These are phyloP conservation scores for Penicillium concentricum DNA, from an alignment of 2,329 filamentous ascomycete species.

Conservation along the genomic window DNA sequence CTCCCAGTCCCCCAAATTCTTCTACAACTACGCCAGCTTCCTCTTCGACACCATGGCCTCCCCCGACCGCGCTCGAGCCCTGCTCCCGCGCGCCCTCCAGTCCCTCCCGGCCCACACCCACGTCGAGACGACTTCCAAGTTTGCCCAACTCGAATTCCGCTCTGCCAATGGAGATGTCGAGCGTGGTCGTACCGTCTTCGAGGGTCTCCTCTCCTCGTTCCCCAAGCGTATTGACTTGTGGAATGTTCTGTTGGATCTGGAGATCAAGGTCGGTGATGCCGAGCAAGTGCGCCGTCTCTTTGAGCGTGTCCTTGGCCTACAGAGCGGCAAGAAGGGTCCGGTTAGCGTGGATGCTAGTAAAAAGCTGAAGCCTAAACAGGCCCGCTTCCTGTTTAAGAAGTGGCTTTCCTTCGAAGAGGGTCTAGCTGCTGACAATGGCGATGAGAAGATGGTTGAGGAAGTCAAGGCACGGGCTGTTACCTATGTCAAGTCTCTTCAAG, in stretches of 20 bases:
- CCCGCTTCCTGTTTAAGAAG: conserved; percentile 83
- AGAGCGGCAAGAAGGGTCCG: conserved; percentile 42
- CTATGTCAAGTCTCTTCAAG: conserved; percentile 58
- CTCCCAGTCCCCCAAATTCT: conserved; percentile 69
- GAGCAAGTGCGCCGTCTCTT: conserved; percentile 74
- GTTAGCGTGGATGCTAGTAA: conserved; percentile 48
- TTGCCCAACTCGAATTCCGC: conserved; percentile 88
- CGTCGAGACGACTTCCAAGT: conserved; percentile 76
- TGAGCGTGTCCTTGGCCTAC: conserved; percentile 63
- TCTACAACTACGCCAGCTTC: conserved; percentile 94
- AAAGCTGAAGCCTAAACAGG: conserved; percentile 75
- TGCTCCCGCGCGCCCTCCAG: conserved; percentile 81
- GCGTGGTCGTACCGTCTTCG: conserved; percentile 90
- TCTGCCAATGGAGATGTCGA: conserved; percentile 80
- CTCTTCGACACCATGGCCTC: conserved; percentile 71
- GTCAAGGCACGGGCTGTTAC: conserved; percentile 70
- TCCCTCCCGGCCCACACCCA: conserved; percentile 70
- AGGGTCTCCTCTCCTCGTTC: conserved; percentile 77
- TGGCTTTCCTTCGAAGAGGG: conserved; percentile 88
- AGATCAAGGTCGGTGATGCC: conserved; percentile 61
- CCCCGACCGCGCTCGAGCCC: conserved; percentile 70
- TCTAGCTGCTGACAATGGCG: conserved; percentile 51
- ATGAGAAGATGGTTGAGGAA: conserved; percentile 66
- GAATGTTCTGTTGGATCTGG: conserved; percentile 87
- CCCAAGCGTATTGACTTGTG: conserved; percentile 90